phyloP scores from a whole-genome alignment of 1,284 basidiomycete genomes.

The Moesziomyces sp. region DNA sequence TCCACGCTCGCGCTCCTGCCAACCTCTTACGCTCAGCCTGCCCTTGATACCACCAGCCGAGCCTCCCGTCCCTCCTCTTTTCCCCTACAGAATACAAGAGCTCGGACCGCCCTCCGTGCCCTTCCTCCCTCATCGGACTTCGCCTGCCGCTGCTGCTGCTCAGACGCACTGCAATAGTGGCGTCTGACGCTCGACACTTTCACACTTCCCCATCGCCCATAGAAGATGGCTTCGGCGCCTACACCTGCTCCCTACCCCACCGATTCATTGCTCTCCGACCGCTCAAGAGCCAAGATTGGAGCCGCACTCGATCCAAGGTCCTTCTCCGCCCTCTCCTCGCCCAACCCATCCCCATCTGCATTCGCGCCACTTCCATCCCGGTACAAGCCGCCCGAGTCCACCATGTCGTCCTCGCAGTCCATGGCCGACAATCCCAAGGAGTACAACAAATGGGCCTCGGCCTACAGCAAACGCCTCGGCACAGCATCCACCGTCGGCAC shows the following conservation, averaged over 20 bases:
- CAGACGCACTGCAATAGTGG: too few relatives aligned
- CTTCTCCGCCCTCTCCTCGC: slow-evolving; percentile 20
- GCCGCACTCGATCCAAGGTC: slow-evolving; percentile 23
- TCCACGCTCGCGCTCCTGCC: too few relatives aligned
- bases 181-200: neutral
- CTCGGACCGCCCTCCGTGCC: too few relatives aligned
- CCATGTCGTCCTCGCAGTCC: slow-evolving; percentile 28
- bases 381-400: slow-evolving; percentile 10
- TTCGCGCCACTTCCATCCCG: slow-evolving; percentile 7
- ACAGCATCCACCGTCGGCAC: slow-evolving; percentile 23
- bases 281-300: slow-evolving; percentile 18
- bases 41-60: too few relatives aligned
- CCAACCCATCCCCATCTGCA: neutral
- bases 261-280: slow-evolving; percentile 17
- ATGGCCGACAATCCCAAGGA: slow-evolving; percentile 19
- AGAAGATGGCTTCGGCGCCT: slow-evolving; percentile 44
- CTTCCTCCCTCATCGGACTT: neutral
- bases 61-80: too few relatives aligned
- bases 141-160: too few relatives aligned
- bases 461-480: slow-evolving; percentile 36
- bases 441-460: slow-evolving; percentile 36
- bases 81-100: too few relatives aligned
- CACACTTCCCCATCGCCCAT: slow-evolving; percentile 5
- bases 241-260: slow-evolving; percentile 24
- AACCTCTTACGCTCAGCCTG: too few relatives aligned